phyloP scores from a whole-genome alignment of 805 yeast species.

The Ogataea angusta region DNA sequence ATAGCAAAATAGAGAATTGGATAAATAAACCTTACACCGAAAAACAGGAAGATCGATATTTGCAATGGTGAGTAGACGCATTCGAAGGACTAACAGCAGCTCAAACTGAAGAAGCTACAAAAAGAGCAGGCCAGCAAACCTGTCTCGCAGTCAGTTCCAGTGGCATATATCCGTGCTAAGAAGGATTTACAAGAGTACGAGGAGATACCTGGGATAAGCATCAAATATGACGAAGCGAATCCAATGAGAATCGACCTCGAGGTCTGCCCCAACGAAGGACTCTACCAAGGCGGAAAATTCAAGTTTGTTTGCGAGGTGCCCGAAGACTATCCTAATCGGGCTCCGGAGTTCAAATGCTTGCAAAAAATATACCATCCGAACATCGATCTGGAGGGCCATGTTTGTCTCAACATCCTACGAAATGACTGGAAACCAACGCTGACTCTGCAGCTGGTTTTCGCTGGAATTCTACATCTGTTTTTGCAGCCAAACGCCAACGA shows the following conservation, averaged over 20 bases:
- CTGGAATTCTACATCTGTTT: conserved; percentile 82
- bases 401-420: conserved; percentile 84
- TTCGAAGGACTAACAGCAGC: conserved; percentile 12
- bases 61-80: conserved; percentile 9
- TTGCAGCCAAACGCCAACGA: conserved; percentile 90
- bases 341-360: conserved; percentile 77
- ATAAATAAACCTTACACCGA: conserved; percentile 3
- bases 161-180: conserved; percentile 75
- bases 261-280: conserved; percentile 69
- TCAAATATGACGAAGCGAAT: conserved; percentile 46
- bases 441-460: conserved; percentile 72
- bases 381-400: conserved; percentile 85
- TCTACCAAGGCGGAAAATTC: conserved; percentile 67
- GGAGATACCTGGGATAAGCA: conserved; percentile 56
- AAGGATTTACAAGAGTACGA: conserved; percentile 68
- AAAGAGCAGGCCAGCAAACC: conserved; percentile 21
- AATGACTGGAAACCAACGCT: conserved; percentile 97
- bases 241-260: conserved; percentile 58
- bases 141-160: conserved; percentile 22
- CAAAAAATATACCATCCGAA: conserved; percentile 89
- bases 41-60: background rate
- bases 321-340: conserved; percentile 83
- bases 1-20: conserved; percentile 4
- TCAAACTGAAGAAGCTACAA: conserved; percentile 32
- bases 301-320: conserved; percentile 62